phyloP scores from a whole-genome alignment of 2,329 filamentous ascomycete species.

The Aspergillus vadensis region DNA sequence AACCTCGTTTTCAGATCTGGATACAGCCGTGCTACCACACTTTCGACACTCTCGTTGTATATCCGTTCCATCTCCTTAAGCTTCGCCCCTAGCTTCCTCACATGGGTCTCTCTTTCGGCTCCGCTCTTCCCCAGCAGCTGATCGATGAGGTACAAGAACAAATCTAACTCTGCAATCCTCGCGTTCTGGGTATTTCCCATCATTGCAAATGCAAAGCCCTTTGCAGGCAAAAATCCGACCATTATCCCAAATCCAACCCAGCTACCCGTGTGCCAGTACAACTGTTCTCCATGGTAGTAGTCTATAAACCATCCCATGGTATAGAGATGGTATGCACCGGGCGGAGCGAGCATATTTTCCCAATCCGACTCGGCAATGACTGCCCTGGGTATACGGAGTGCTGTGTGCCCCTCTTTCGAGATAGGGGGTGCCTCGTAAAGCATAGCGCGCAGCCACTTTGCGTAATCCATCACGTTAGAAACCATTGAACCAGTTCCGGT shows the following conservation, averaged over 20 bases:
- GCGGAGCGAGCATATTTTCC: slow-evolving; percentile 13
- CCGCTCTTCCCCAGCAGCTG: slow-evolving; percentile 15
- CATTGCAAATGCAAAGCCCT: slow-evolving; percentile 25
- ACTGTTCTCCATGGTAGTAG: slow-evolving; percentile 22
- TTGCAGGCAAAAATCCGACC: slow-evolving; percentile 27
- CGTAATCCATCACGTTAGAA: slow-evolving; percentile 31
- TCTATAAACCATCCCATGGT: slow-evolving; percentile 28
- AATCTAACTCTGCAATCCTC: slow-evolving; percentile 12
- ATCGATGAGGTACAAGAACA: slow-evolving; percentile 21
- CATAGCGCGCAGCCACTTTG: slow-evolving; percentile 27
- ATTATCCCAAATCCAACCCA: slow-evolving; percentile 26
- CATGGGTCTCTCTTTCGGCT: slow-evolving; percentile 12
- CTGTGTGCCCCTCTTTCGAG: slow-evolving; percentile 18
- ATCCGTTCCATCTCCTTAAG: background rate
- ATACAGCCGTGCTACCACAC: slow-evolving; percentile 15
- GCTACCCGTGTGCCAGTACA: slow-evolving; percentile 27
- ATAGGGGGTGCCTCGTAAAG: slow-evolving; percentile 22
- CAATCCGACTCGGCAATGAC: slow-evolving; percentile 9
- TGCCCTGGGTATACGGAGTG: slow-evolving; percentile 18
- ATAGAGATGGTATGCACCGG: slow-evolving; percentile 17
- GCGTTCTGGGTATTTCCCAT: slow-evolving; percentile 25
- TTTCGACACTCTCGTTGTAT: background rate
- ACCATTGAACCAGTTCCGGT: slow-evolving; percentile 28
- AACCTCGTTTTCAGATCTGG: slow-evolving; percentile 12
- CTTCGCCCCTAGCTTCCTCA: slow-evolving; percentile 3